Percentiles rank a stretch among this genome's conserved stretches.
phyloP scores from a whole-genome alignment of 2,329 filamentous ascomycete species.

The Aspergillus terreus region DNA sequence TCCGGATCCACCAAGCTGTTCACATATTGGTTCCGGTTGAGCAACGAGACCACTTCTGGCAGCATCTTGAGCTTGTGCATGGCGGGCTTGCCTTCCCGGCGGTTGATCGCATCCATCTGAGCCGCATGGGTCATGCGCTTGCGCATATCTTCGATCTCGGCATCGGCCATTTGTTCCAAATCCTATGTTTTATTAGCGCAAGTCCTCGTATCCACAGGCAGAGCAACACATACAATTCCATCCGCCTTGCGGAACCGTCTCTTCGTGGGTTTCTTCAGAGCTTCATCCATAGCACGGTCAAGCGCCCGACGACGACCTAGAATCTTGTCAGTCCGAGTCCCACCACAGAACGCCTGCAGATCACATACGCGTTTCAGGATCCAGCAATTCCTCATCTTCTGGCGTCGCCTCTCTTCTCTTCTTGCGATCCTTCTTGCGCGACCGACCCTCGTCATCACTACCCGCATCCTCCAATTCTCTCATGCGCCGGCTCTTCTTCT shows the following conservation, averaged over 20 bases:
- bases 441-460: conserved; percentile 44
- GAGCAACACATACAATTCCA: conserved; percentile 65
- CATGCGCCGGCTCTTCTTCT: conserved; percentile 65
- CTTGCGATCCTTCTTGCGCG: conserved; percentile 48
- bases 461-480: conserved; percentile 62
- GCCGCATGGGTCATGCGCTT: conserved; percentile 88
- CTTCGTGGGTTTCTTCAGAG: conserved; percentile 75
- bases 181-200: conserved; percentile 55
- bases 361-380: conserved; percentile 73
- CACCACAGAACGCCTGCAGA: neutral
- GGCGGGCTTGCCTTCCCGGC: conserved; percentile 74
- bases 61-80: conserved; percentile 91
- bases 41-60: conserved; percentile 79
- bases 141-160: conserved; percentile 83
- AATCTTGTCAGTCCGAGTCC: neutral
- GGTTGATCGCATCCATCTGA: conserved; percentile 77
- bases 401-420: conserved; percentile 54
- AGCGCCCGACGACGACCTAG: conserved; percentile 72
- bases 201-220: neutral
- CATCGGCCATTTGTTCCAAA: conserved; percentile 83
- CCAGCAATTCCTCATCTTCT: conserved; percentile 71
- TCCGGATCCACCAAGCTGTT: conserved; percentile 89
- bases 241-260: conserved; percentile 72
- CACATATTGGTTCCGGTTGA: conserved; percentile 80
- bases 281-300: conserved; percentile 81